Percentiles rank a stretch among this genome's conserved stretches.
Evolutionary conservation across 1,139 yeast species (phyloP).

Genomic region (Hansenula lynferdii): DNA sequence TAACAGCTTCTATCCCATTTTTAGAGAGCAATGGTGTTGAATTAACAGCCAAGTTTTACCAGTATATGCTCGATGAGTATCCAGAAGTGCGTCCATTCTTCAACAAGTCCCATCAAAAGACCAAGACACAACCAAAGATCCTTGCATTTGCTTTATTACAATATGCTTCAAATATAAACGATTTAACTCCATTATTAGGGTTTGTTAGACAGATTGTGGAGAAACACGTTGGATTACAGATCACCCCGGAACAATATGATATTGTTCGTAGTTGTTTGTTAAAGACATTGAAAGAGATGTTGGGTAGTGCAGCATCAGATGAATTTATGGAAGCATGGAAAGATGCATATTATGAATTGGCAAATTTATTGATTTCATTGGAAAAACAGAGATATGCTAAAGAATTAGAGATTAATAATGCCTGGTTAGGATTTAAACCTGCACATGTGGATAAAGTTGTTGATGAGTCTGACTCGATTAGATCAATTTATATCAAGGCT

Average conservation of each 20-base stretch:
- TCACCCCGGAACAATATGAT: conserved; percentile 60
- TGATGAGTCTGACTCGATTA: conserved; percentile 43
- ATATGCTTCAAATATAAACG: conserved; percentile 62
- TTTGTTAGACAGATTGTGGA: conserved; percentile 58
- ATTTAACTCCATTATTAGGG: conserved; percentile 45
- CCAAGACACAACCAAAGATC: conserved; percentile 57
- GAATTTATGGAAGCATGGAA: conserved; percentile 61
- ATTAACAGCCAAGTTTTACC: conserved; percentile 51
- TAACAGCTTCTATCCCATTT: conserved; percentile 55
- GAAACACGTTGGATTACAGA: conserved; percentile 63
- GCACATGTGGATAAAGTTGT: conserved; percentile 42
- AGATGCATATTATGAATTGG: conserved; percentile 60
- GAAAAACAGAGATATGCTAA: conserved; percentile 44
- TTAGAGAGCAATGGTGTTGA: conserved; percentile 52
- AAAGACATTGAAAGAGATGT: conserved; percentile 46
- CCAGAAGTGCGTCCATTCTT: conserved; percentile 56
- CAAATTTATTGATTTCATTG: conserved; percentile 52
- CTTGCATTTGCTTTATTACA: conserved; percentile 58
- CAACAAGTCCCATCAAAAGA: conserved; percentile 53
- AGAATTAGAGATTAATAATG: conserved; percentile 25
- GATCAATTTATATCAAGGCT: conserved; percentile 49
- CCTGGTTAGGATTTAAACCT: conserved; percentile 54
- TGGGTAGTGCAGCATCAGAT: conserved; percentile 55
- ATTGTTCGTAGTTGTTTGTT: conserved; percentile 56
- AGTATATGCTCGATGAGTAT: conserved; percentile 46